Evolutionary conservation across 208 protist species (phyloP), one percentile per base, ranked within the genome.

Genomic region (Acanthamoeba royreba): DNA sequence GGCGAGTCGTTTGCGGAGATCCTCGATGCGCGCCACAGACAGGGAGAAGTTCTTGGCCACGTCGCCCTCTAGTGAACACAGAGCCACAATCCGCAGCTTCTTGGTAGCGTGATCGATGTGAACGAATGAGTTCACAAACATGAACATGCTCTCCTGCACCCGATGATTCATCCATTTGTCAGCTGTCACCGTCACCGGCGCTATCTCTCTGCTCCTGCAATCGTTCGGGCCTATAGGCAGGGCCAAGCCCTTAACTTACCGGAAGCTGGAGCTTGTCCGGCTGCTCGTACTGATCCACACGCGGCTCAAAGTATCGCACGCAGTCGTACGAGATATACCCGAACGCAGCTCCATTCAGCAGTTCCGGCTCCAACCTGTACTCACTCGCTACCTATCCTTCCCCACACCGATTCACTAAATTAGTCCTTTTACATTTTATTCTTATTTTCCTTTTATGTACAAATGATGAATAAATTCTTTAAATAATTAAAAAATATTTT

Each of bases 251-350:
- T n/a, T n/a, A 35, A 33, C 61, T 22, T 86, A 86, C 74, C 9
- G 74, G 74, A 13, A 86, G 40, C 8, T 86, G 40, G 28, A 86
- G 74, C 25, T 22, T 22, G 38, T 86, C 38, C 8, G 74, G 74
- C 74, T 86, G 74, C 11, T 5, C 45, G 74, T 86, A 49, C 45
- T 55, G 40, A 42, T 86, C 74, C 46, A 86, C 74, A 8, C 74
- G 74, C 45, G 74, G 74, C 46, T 86, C 74, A n/a, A 86, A 86
- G 38, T 86, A 86, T 25, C 94, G 89, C n/a, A 96, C 72, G 55
- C 93, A 95, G 86, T 96, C 95, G 61, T 95, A 96, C 19, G 74
- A 66, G 35, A 96, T 87, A 55, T 94, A 96, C 19, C 95, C 94
- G 35, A 94, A 55, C 49, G 92, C 72, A 0, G 38, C 92, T 15